A percentile compares a stretch with the other conserved stretches of the same genome.
Conservation (phyloP, 768 basidiomycete genomes). For the Nevesoporus exiguus region DNA sequence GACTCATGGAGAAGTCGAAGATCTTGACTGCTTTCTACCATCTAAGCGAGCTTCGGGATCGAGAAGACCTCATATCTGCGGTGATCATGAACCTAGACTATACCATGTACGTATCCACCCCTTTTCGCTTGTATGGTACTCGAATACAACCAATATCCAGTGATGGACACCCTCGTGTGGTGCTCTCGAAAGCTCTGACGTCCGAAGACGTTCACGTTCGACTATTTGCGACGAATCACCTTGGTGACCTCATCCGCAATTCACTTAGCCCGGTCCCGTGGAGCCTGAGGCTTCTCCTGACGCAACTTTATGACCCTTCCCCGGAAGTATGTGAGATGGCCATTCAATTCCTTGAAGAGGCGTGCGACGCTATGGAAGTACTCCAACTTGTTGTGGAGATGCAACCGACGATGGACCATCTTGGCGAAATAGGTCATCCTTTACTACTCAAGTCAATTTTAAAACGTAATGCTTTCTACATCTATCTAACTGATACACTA, state of each 20-base stretch:
- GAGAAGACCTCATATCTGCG: constrained; percentile 89
- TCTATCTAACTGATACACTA: constrained; percentile 28
- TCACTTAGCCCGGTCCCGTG: constrained; percentile 68
- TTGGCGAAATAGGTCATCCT: constrained; percentile 89
- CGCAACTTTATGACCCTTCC: constrained; percentile 92
- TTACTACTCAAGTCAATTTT: constrained; percentile 74
- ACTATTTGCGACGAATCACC: constrained; percentile 81
- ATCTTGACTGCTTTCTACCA: constrained; percentile 97
- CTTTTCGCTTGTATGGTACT: background rate
- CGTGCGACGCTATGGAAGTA: constrained; percentile 79
- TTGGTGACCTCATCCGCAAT: constrained; percentile 75
- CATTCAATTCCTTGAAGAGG: constrained; percentile 84
- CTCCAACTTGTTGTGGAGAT: constrained; percentile 90
- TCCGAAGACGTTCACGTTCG: constrained; percentile 91
- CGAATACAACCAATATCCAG: constrained; percentile 39
- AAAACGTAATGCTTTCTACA: background rate
- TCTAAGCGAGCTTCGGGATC: constrained; percentile 81
- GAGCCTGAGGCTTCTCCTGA: constrained; percentile 87
- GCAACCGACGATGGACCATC: constrained; percentile 92
- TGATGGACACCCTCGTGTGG: constrained; percentile 91
- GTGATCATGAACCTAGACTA: constrained; percentile 94
- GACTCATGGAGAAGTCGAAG: constrained; percentile 86
- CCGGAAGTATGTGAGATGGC: constrained; percentile 89
- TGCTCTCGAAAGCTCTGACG: constrained; percentile 91
- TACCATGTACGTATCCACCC: constrained; percentile 56